Evolutionary conservation across 768 basidiomycete species (phyloP).

Genomic region (Auriscalpium orientale): DNA sequence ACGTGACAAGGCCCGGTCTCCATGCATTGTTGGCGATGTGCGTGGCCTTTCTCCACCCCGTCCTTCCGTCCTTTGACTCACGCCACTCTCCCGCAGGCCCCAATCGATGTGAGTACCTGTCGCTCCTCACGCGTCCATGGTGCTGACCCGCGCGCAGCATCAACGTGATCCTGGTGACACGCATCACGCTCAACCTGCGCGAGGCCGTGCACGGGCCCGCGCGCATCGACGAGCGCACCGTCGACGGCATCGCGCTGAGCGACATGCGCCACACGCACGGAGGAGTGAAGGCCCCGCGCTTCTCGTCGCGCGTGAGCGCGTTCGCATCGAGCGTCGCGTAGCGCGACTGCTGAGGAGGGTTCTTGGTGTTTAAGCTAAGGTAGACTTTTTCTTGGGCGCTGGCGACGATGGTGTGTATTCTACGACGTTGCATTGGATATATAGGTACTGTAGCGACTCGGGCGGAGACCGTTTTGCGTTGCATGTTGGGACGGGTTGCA

Average conservation of each 20-base stretch:
- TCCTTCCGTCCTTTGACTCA: background rate
- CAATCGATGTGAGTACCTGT: slow-evolving; percentile 5
- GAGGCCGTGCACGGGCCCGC: slow-evolving; percentile 10
- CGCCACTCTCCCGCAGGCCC: slow-evolving; percentile 1
- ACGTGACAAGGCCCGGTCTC: slow-evolving; percentile 11
- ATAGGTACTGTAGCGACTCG: too few relatives aligned
- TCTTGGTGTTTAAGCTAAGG: too few relatives aligned
- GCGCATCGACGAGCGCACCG: slow-evolving; percentile 1
- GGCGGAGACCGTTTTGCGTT: too few relatives aligned
- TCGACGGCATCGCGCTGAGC: slow-evolving; percentile 2
- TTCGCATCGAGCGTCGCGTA: too few relatives aligned
- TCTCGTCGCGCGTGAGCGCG: too few relatives aligned
- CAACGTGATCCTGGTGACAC: slow-evolving; percentile 4
- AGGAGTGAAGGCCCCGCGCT: too few relatives aligned
- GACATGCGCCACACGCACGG: background rate
- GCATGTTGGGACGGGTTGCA: too few relatives aligned
- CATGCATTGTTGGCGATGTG: slow-evolving; percentile 10
- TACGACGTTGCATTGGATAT: too few relatives aligned
- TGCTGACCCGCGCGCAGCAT: background rate
- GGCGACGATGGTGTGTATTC: too few relatives aligned
- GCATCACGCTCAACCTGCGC: slow-evolving; percentile 14
- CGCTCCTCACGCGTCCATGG: background rate
- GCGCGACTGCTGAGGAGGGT: too few relatives aligned
- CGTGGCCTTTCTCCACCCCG: background rate
- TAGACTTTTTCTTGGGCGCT: too few relatives aligned